Conservation (phyloP, 208 protist species). For the Herpetomonas samuelpessoai region DNA sequence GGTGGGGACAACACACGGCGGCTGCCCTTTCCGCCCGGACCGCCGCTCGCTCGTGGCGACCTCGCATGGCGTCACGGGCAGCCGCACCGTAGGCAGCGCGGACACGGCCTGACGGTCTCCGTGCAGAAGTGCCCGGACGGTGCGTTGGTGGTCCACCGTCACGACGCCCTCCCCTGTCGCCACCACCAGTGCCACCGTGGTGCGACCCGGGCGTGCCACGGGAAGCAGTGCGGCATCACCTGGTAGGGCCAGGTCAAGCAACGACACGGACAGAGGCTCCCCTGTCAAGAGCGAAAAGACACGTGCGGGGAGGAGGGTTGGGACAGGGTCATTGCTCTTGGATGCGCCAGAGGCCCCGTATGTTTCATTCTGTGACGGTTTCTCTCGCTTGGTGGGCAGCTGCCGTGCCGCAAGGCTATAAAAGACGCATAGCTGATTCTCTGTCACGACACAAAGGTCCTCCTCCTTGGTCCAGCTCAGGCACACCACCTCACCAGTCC, state of each 20-base stretch:
- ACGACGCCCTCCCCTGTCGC: neutral
- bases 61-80: neutral
- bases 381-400: too few relatives aligned
- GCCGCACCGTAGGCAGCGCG: neutral
- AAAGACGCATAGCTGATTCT: constrained; percentile 17
- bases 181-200: neutral
- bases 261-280: too few relatives aligned
- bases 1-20: neutral
- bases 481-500: constrained; percentile 8
- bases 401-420: constrained; percentile 1
- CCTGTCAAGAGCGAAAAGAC: too few relatives aligned
- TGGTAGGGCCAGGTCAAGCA: neutral
- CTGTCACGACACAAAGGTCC: constrained; percentile 31
- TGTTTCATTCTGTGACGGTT: too few relatives aligned
- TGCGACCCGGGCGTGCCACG: neutral
- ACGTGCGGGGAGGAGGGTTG: too few relatives aligned
- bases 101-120: neutral
- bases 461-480: constrained; percentile 44
- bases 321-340: too few relatives aligned
- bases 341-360: too few relatives aligned
- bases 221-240: neutral
- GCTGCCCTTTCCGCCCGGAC: neutral
- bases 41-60: neutral
- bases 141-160: neutral
- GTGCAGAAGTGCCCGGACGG: neutral